These are phyloP conservation scores for Phalaenopsis aphrodite DNA, from an alignment of 106 monocot genomes.

Conservation along the genomic window DNA sequence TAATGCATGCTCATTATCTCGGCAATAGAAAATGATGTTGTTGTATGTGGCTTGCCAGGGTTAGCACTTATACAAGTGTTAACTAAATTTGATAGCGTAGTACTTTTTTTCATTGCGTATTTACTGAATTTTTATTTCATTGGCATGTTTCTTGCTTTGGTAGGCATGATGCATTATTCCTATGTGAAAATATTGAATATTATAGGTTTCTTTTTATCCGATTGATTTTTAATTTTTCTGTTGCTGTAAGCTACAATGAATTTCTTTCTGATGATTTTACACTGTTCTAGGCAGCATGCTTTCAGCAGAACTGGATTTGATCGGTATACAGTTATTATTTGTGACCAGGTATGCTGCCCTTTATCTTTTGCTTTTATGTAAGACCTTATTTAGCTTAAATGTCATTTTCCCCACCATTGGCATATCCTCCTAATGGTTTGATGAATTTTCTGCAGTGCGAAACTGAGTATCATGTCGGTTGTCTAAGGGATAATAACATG, in stretches of 20 bases:
- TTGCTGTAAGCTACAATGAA: background rate
- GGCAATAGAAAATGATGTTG: background rate
- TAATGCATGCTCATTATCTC: background rate
- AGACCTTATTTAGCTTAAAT: background rate
- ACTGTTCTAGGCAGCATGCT: conserved; percentile 46
- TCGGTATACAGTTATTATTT: conserved; percentile 51
- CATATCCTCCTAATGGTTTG: background rate
- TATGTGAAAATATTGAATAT: background rate
- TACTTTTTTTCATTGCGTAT: background rate
- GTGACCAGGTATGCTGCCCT: conserved; percentile 51
- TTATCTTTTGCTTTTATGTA: background rate
- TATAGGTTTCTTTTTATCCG: background rate
- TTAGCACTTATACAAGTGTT: conserved; percentile 1
- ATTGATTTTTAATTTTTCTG: background rate
- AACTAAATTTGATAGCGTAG: background rate
- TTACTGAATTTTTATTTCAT: too few relatives aligned
- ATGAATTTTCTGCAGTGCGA: conserved; percentile 61
- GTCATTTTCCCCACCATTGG: background rate
- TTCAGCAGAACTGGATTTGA: conserved; percentile 54
- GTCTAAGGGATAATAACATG: conserved; percentile 76
- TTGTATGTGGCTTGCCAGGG: background rate
- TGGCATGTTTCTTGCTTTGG: background rate
- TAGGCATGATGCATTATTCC: background rate
- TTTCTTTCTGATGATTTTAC: background rate
- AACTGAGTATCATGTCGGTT: conserved; percentile 95